Conservation (phyloP, 1,284 basidiomycete genomes). For the Volvariella surrecta region DNA sequence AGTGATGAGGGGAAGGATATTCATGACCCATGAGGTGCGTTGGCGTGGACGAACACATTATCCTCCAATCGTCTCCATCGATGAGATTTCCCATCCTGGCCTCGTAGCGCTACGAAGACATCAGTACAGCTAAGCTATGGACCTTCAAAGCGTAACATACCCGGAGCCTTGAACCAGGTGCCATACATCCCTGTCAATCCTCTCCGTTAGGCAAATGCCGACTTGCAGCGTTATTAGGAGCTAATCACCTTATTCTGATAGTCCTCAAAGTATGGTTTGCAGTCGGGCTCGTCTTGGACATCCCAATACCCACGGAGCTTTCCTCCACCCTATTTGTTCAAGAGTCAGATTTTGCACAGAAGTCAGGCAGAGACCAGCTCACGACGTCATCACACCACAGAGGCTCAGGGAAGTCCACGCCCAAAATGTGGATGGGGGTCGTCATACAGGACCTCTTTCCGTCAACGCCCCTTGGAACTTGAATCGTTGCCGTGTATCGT, state of each 20-base stretch:
- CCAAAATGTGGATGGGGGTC: too few species aligned
- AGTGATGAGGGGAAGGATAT: not conserved
- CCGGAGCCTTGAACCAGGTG: not conserved
- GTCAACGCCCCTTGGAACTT: too few species aligned
- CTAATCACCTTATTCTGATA: not conserved
- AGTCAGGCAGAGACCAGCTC: too few species aligned
- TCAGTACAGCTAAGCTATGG: too few species aligned
- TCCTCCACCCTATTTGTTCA: too few species aligned
- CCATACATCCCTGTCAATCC: not conserved
- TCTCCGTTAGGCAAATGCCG: not conserved
- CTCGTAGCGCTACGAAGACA: not conserved
- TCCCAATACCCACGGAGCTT: not conserved
- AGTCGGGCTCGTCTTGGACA: not conserved
- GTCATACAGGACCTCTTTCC: too few species aligned
- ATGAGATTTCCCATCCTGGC: not conserved
- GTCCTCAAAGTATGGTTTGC: not conserved
- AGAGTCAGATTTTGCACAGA: too few species aligned
- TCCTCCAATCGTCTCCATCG: conserved; percentile 4
- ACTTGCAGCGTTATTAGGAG: not conserved
- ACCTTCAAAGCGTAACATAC: not conserved
- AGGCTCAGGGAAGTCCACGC: too few species aligned
- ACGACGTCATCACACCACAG: too few species aligned
- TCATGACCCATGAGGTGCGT: not conserved
- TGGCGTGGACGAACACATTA: conserved; percentile 9
- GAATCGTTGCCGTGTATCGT: not conserved